Base-by-base conservation (phyloP, 345 rosid species). In the Raphanus sativus region DNA sequence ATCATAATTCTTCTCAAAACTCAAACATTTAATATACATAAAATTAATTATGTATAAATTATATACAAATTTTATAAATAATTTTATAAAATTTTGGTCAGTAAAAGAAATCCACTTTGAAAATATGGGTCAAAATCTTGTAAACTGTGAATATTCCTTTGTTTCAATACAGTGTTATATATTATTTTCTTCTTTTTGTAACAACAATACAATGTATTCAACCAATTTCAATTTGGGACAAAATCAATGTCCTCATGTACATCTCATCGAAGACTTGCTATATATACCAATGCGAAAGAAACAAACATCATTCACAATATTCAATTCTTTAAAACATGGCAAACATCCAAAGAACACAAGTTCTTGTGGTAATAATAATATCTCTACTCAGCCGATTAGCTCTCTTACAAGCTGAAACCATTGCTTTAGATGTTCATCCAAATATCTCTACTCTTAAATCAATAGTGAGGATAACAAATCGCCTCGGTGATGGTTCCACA, bases 381-480 rank as follows among this genome's bases (percentile, higher is more conserved):
- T 42, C 21, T 40, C 33, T 71, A 56, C 54, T 77, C 38, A 65
- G 58, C 69, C 80, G 63, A 36, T 36, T 69, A 52, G 45, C 65
- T 62, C 4, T 62, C 33, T 70, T 70, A 62, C 64, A 54, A 62
- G 64, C 29, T 16, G 63, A 69, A 34, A 50, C 32, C 16, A 48
- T n/a, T 9, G 62, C 65, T 25, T 16, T 58, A 52, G 26, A 16
- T 63, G 32, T 1, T 63, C 45, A 38, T 70, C 13, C 30, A 3
- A 55, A 70, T 1, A 34, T 62, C 58, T 69, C 71, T 30, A 1
- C 9, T 5, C 0, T 8, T 1, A 64, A 71, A 71, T 4, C 75
- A 56, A 0, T 15, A 5, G 76, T 77, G 81, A 64, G 9, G 52
- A 71, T 77, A 34, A 77, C 66, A 24, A 77, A 77, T 30, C 76